Evolutionary conservation across 2,329 filamentous ascomycete species (phyloP), one percentile per base, ranked within the genome.

Genomic region (Dactylonectria estremocensis): DNA sequence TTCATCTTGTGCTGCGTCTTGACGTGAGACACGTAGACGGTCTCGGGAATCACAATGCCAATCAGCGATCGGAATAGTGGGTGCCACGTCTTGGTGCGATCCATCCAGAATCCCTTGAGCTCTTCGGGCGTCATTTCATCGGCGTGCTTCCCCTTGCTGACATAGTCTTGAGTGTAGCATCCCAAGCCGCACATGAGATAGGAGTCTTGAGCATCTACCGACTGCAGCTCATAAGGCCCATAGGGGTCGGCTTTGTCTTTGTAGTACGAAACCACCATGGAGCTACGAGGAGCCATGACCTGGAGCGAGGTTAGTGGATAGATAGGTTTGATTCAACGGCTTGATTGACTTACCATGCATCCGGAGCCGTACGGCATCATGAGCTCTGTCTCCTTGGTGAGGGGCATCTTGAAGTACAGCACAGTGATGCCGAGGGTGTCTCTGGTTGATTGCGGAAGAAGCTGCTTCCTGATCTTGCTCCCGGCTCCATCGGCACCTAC

Each of bases 171-270:
- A 5, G 49, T 61, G 24, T 61, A 54, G 18, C 59, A 61, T 18
- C 59, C 59, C n/a, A 61, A 8, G 24, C 59, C 59, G 35, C 49
- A 61, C 59, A 61, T 61, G 50, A 61, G 59, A 18, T 54, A 61
- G 5, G 59, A 61, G 11, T 40, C 59, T 10, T 45, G 37, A 11
- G 49, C 37, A 13, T 61, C 59, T 2, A 61, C 40, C 11, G 49
- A 33, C 10, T 54, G 35, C 3, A 61, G n/a, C 1, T 61, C 59
- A 31, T 61, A 61, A 16, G 50, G 49, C 11, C 59, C 59, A 6
- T 61, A 54, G 6, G 59, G 59, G 14, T 61, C 49, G 5, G 49
- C 35, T n/a, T 54, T 54, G 24, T 61, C 59, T 14, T 61, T 53
- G 49, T 61, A 61, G 37, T 61, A 61, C 2, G 59, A 54, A 5